These are phyloP conservation scores for Suhomyces kunorum DNA, from an alignment of 1,139 yeast genomes.

Conservation along the genomic window DNA sequence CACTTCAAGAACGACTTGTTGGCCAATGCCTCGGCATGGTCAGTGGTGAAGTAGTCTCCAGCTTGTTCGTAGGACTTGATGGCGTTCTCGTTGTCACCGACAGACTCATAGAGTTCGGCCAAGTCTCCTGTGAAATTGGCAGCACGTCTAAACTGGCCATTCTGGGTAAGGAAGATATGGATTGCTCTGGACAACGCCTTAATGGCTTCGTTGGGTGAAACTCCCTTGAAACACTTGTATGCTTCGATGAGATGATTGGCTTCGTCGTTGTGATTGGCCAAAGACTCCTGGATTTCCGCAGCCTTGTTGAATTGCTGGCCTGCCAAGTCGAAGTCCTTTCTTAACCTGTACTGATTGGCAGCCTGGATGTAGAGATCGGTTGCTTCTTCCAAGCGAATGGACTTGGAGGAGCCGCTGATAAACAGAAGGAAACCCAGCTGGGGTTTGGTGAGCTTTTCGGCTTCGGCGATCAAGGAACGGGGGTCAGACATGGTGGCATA, in stretches of 20 bases:
- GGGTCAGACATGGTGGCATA: conserved; percentile 38
- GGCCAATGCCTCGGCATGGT: conserved; percentile 89
- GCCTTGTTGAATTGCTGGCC: conserved; percentile 87
- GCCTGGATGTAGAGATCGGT: conserved; percentile 89
- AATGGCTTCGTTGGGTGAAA: conserved; percentile 76
- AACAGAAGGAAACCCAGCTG: conserved; percentile 72
- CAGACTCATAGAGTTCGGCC: conserved; percentile 79
- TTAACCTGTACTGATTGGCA: conserved; percentile 79
- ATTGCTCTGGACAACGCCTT: conserved; percentile 76
- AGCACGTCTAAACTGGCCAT: conserved; percentile 95
- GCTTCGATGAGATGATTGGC: conserved; percentile 91
- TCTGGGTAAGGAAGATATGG: conserved; percentile 71
- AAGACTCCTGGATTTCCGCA: conserved; percentile 72
- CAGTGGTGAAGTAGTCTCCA: conserved; percentile 94
- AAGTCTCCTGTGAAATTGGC: conserved; percentile 92
- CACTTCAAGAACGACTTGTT: conserved; percentile 86
- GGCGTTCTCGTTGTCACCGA: conserved; percentile 69
- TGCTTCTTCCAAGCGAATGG: conserved; percentile 82
- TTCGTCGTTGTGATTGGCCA: conserved; percentile 85
- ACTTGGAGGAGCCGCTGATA: conserved; percentile 67
- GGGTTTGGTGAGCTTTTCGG: conserved; percentile 55
- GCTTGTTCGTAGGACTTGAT: conserved; percentile 84
- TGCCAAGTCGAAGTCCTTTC: conserved; percentile 69
- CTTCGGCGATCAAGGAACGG: conserved; percentile 42
- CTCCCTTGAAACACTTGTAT: conserved; percentile 77